phyloP scores from a whole-genome alignment of 345 rosid species.

The Sonneratia alba region DNA sequence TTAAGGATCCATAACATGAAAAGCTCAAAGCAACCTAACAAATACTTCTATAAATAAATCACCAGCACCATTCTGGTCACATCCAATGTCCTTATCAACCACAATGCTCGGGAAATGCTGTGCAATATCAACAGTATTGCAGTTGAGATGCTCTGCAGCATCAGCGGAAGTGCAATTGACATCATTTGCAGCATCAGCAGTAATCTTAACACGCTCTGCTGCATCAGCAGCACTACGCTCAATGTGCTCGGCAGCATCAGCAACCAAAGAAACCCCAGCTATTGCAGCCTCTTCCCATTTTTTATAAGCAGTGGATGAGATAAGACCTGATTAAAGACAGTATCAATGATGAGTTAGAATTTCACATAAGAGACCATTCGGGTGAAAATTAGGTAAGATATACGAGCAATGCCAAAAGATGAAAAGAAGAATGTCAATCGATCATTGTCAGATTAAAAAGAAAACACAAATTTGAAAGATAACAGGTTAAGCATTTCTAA shows the following conservation, averaged over 20 bases:
- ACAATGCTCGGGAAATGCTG: slow-evolving; percentile 11
- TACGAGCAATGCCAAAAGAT: not conserved
- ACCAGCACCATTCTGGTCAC: slow-evolving; percentile 26
- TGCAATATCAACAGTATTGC: not conserved
- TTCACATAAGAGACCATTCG: not conserved
- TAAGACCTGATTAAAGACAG: slow-evolving; percentile 19
- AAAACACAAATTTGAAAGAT: not conserved
- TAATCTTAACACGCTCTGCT: not conserved
- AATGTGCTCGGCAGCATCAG: slow-evolving; percentile 98
- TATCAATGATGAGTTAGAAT: not conserved
- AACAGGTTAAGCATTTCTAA: not conserved
- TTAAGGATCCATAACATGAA: not conserved
- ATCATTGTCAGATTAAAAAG: not conserved
- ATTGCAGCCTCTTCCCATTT: slow-evolving; percentile 99
- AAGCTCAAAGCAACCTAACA: not conserved
- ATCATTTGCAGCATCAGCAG: slow-evolving; percentile 48
- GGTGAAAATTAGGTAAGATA: not conserved
- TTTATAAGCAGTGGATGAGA: slow-evolving; percentile 59
- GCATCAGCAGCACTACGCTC: slow-evolving; percentile 48
- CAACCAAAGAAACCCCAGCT: slow-evolving; percentile 98
- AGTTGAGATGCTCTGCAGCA: not conserved
- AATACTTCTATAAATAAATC: not conserved
- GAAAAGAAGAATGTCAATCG: not conserved
- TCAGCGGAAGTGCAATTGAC: slow-evolving; percentile 35
- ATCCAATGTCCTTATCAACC: slow-evolving; percentile 43